A percentile compares a stretch with the other conserved stretches of the same genome.
Conservation (phyloP, 2,329 filamentous ascomycete species). For the Cercospora sp. region DNA sequence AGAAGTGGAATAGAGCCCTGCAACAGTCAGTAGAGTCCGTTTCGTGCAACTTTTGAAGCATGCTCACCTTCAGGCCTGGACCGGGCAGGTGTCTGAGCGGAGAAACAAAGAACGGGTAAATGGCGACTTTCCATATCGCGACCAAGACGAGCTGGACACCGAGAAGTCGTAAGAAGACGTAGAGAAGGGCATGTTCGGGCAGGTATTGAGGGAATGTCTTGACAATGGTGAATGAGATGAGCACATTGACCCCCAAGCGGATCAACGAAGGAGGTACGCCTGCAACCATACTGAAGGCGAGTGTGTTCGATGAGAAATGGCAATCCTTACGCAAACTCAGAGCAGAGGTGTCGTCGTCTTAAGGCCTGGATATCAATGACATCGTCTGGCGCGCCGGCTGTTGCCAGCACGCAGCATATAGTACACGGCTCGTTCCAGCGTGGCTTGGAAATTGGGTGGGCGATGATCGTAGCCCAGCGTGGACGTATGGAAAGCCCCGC, state of each 20-base stretch:
- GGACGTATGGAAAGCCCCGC: slow-evolving; percentile 17
- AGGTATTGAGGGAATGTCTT: slow-evolving; percentile 24
- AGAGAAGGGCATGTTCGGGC: slow-evolving; percentile 26
- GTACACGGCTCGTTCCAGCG: slow-evolving; percentile 12
- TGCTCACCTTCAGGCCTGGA: slow-evolving; percentile 24
- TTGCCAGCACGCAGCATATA: not conserved
- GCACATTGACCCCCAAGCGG: slow-evolving; percentile 8
- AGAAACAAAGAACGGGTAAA: slow-evolving; percentile 43
- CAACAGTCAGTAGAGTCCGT: slow-evolving; percentile 1
- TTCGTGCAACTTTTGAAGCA: not conserved
- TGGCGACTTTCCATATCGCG: slow-evolving; percentile 23
- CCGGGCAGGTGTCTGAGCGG: slow-evolving; percentile 44
- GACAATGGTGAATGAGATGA: slow-evolving; percentile 5
- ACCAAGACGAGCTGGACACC: slow-evolving; percentile 20
- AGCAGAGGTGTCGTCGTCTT: slow-evolving; percentile 11
- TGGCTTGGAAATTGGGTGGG: slow-evolving; percentile 11
- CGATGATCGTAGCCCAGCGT: slow-evolving; percentile 13
- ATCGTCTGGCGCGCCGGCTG: slow-evolving; percentile 14
- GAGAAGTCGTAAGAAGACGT: slow-evolving; percentile 24
- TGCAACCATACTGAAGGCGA: slow-evolving; percentile 6
- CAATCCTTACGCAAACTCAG: not conserved
- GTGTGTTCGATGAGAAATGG: not conserved
- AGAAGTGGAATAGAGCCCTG: slow-evolving; percentile 35
- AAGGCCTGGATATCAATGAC: slow-evolving; percentile 15
- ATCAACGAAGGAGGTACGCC: slow-evolving; percentile 17